These are phyloP conservation scores for Hyaloscypha bicolor DNA, from an alignment of 495 filamentous ascomycete species.

Conservation along the genomic window DNA sequence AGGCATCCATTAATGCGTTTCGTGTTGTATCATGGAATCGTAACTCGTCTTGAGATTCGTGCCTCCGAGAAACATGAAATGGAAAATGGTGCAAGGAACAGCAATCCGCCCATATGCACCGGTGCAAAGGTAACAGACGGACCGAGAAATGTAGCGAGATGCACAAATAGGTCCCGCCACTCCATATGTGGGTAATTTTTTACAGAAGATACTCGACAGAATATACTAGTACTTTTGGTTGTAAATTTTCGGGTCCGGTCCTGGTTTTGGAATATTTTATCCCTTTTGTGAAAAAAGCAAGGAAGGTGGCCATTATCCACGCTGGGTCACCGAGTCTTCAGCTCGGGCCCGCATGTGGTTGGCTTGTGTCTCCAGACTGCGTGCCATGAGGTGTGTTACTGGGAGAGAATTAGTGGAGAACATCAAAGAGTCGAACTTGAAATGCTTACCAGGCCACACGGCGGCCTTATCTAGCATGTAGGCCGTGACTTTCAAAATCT, in stretches of 20 bases:
- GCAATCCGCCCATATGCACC: constrained; percentile 22
- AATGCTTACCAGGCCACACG: constrained; percentile 84
- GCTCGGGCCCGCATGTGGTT: constrained; percentile 72
- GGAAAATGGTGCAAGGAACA: not conserved
- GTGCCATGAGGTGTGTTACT: constrained; percentile 89
- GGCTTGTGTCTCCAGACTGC: constrained; percentile 83
- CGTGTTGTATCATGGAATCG: constrained; percentile 1
- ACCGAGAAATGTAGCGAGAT: not conserved
- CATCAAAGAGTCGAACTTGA: not conserved
- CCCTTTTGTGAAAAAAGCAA: not conserved
- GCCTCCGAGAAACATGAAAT: constrained; percentile 5
- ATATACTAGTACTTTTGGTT: constrained; percentile 9
- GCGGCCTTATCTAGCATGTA: constrained; percentile 87
- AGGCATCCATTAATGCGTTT: not conserved
- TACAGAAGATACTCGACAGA: constrained; percentile 12
- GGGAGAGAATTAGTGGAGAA: not conserved
- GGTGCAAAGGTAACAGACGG: not conserved
- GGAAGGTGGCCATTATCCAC: constrained; percentile 32
- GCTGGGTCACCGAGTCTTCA: constrained; percentile 60
- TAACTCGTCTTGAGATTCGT: not conserved
- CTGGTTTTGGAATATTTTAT: constrained; percentile 2
- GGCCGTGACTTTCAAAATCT: constrained; percentile 84
- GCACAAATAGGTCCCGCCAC: not conserved
- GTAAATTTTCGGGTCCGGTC: constrained; percentile 1
- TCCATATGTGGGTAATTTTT: constrained; percentile 14